Percentiles rank a stretch among this genome's conserved stretches.
These are phyloP conservation scores for Achaetomiella virescens DNA, from an alignment of 495 filamentous ascomycete species.

Conservation along the genomic window DNA sequence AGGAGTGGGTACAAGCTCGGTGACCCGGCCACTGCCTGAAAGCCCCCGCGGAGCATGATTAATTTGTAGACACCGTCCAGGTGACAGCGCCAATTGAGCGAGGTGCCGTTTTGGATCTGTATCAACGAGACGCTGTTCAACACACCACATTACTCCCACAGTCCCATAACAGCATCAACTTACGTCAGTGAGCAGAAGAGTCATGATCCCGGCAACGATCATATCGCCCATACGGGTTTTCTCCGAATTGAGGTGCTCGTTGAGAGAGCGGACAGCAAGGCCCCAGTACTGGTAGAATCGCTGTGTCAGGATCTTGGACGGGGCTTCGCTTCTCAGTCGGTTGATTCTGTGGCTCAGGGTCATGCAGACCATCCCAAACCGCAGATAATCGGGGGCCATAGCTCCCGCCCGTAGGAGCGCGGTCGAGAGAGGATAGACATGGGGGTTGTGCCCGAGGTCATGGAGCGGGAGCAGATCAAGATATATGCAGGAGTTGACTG, in stretches of 20 bases:
- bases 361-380: slow-evolving; percentile 29
- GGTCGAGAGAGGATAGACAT: slow-evolving; percentile 26
- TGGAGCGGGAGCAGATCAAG: slow-evolving; percentile 20
- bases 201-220: slow-evolving; percentile 24
- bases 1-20: not conserved
- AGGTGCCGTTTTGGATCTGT: slow-evolving; percentile 28
- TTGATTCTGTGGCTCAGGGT: slow-evolving; percentile 32
- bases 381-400: slow-evolving; percentile 22
- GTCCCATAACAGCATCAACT: not conserved
- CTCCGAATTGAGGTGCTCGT: slow-evolving; percentile 20
- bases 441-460: slow-evolving; percentile 27
- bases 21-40: not conserved
- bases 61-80: slow-evolving; percentile 26
- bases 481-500: slow-evolving; percentile 32
- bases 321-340: slow-evolving; percentile 8
- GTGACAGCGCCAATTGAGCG: slow-evolving; percentile 30
- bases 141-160: not conserved
- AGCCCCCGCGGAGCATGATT: slow-evolving; percentile 27
- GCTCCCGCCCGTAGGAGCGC: slow-evolving; percentile 13
- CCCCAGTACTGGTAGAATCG: slow-evolving; percentile 32
- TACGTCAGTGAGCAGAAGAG: slow-evolving; percentile 22
- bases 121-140: no score
- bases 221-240: slow-evolving; percentile 19
- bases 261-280: slow-evolving; percentile 30
- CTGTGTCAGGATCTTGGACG: slow-evolving; percentile 13